Base-by-base conservation (phyloP, 306 rosid species). In the Cucurbita maxima region DNA sequence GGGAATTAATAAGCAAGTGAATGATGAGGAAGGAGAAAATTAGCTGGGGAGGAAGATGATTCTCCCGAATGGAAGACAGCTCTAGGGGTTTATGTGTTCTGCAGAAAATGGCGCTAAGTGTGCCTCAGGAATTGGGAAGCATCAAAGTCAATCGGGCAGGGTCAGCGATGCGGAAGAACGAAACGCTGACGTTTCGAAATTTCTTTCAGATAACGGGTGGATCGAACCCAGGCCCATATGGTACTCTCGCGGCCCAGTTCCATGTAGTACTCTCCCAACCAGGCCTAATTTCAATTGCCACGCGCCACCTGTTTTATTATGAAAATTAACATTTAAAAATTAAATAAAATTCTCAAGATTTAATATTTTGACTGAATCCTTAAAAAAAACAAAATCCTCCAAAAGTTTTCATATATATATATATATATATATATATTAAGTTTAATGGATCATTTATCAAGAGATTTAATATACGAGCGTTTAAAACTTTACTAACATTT, bases 91-190 rank as follows among this genome's bases (percentile, higher is more conserved):
- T 16, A 53, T 72, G 76, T 36, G 48, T 36, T 52, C 18, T 72
- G 63, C 51, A 72, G 63, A 73, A 73, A 73, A 73, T 73, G 76
- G 76, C 68, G 76, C 67, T 18, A 66, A 66, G 71, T 43, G 71
- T 44, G 43, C 72, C 48, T 41, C 16, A 19, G 38, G 1, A 66
- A 66, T 44, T 1, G 38, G 1, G 71, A 41, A 18, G 15, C 15
- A 62, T 8, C 20, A 37, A 20, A 45, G 71, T 64, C 73, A 45
- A 67, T 19, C 22, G 2, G 56, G 18, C 2, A 67, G 5, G 22
- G 73, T 67, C 73, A 68, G 73, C 57, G 73, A 45, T 45, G 56
- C 12, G 2, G 8, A 15, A 20, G 52, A 20, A 6, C 0, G 18
- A 68, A 68, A 68, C 73, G 40, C 11, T 13, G 73, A 20, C 73